phyloP scores from a whole-genome alignment of 106 monocot genomes.

The Dendrobium huoshanense region DNA sequence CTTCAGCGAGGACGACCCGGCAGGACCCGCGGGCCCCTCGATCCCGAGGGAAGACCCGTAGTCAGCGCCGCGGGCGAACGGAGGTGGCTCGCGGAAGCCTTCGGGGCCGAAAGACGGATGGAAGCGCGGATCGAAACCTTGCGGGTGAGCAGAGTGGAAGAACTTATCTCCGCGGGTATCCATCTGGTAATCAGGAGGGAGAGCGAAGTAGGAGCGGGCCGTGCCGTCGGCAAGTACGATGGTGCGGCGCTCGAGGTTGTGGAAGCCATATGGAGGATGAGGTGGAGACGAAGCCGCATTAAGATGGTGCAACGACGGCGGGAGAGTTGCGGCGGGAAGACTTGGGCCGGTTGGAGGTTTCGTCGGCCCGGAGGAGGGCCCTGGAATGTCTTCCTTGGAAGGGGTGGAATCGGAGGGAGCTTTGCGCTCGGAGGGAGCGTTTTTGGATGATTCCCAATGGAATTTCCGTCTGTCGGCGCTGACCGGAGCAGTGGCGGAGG shows the following conservation, averaged over 20 bases:
- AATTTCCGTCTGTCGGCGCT: constrained; percentile 9
- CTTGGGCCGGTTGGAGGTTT: background rate
- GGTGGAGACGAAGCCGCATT: constrained; percentile 6
- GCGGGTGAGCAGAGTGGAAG: background rate
- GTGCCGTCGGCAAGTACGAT: constrained; percentile 52
- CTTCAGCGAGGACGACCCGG: constrained; percentile 28
- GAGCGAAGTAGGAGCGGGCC: constrained; percentile 47
- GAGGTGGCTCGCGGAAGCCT: constrained; percentile 18
- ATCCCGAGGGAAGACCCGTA: constrained; percentile 27
- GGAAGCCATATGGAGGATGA: constrained; percentile 45
- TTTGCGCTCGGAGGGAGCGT: constrained; percentile 4
- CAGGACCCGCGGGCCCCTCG: constrained; percentile 7
- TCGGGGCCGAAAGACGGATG: constrained; percentile 24
- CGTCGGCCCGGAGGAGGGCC: constrained; percentile 9
- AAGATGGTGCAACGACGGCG: constrained; percentile 2
- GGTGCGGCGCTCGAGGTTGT: constrained; percentile 55
- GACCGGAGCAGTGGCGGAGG: background rate
- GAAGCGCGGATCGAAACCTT: constrained; percentile 17
- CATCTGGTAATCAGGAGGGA: constrained; percentile 29
- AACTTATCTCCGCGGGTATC: constrained; percentile 7
- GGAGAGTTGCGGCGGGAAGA: constrained; percentile 5
- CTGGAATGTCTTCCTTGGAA: constrained; percentile 5
- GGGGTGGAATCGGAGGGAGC: background rate
- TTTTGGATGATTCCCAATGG: constrained; percentile 12
- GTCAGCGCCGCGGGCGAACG: constrained; percentile 13